Evolutionary conservation across 352 stramenopile genomes (phyloP).

Genomic region (Phytophthora sp.): DNA sequence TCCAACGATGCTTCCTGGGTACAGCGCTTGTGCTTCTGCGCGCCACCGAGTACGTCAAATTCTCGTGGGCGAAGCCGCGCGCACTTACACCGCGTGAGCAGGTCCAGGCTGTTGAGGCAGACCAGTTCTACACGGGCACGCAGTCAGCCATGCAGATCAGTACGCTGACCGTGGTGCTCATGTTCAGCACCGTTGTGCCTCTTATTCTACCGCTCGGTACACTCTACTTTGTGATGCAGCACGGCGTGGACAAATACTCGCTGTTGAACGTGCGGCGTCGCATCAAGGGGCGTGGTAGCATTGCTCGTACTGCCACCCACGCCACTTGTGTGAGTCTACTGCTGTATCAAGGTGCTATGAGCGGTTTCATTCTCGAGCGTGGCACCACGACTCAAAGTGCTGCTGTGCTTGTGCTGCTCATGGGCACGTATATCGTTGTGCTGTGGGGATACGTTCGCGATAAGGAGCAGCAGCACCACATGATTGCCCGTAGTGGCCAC

Average conservation of each 20-base stretch:
- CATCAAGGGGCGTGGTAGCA: slow-evolving; percentile 85
- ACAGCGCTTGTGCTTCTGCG: slow-evolving; percentile 79
- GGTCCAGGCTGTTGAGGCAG: slow-evolving; percentile 71
- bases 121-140: slow-evolving; percentile 85
- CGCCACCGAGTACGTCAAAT: slow-evolving; percentile 82
- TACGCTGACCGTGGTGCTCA: slow-evolving; percentile 82
- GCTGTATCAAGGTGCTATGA: slow-evolving; percentile 85
- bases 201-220: slow-evolving; percentile 81
- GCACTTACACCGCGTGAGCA: slow-evolving; percentile 79
- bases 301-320: slow-evolving; percentile 81
- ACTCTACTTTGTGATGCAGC: slow-evolving; percentile 88
- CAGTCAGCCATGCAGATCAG: slow-evolving; percentile 87
- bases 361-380: slow-evolving; percentile 82
- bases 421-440: slow-evolving; percentile 83
- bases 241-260: slow-evolving; percentile 87
- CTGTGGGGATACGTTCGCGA: slow-evolving; percentile 87
- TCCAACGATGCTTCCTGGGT: slow-evolving; percentile 84
- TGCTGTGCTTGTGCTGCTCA: slow-evolving; percentile 75
- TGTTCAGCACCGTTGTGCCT: slow-evolving; percentile 86
- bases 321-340: slow-evolving; percentile 81
- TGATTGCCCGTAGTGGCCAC: slow-evolving; percentile 49
- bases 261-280: slow-evolving; percentile 78
- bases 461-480: slow-evolving; percentile 74
- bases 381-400: slow-evolving; percentile 79
- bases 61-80: slow-evolving; percentile 78